Conservation (phyloP, 805 yeast species). For the Pichia eremophila region DNA sequence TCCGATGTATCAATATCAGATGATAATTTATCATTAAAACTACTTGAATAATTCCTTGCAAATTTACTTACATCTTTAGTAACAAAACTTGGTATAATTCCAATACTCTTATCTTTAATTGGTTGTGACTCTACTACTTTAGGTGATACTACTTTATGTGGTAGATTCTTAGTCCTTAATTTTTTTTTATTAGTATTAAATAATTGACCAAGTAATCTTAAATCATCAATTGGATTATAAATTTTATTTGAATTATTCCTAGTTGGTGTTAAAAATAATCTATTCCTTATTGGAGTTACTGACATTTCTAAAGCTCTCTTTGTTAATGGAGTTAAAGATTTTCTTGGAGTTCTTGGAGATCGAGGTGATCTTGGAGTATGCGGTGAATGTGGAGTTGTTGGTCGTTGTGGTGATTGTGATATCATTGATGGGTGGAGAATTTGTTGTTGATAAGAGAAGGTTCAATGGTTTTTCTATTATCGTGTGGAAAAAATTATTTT, state of each 20-base stretch:
- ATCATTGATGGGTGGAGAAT: too few species aligned
- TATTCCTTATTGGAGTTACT: conserved; percentile 23
- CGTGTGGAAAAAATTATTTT: too few species aligned
- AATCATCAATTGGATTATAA: conserved; percentile 26
- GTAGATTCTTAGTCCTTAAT: too few species aligned
- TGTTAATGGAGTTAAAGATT: conserved; percentile 27
- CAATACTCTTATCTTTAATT: background rate
- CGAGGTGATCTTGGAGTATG: conserved; percentile 1
- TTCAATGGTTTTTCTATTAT: too few species aligned
- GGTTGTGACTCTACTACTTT: background rate
- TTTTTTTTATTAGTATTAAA: conserved; percentile 7
- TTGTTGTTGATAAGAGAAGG: too few species aligned
- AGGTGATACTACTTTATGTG: too few species aligned
- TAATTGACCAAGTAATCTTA: conserved; percentile 23
- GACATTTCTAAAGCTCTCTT: conserved; percentile 23
- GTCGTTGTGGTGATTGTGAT: background rate
- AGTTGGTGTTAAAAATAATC: conserved; percentile 22
- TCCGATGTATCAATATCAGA: background rate
- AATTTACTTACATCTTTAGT: conserved; percentile 4
- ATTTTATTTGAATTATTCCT: conserved; percentile 15
- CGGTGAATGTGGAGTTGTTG: background rate
- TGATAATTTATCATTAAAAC: background rate
- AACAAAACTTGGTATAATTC: conserved; percentile 5
- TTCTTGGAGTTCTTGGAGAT: conserved; percentile 16
- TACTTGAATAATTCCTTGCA: conserved; percentile 1